Conservation (phyloP, 331 rosid species). For the Acacia pycnantha region DNA sequence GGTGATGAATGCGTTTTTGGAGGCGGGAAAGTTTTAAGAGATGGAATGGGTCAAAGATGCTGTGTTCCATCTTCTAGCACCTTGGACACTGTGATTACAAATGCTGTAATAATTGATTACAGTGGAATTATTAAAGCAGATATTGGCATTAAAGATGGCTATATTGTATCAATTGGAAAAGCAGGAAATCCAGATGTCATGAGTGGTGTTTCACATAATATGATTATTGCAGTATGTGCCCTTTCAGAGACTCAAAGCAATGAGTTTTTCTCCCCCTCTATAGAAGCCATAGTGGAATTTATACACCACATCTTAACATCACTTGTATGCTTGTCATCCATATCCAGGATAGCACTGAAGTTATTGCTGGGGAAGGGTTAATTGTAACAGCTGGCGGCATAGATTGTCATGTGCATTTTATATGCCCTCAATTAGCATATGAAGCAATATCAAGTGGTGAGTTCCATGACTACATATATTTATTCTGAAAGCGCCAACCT, state of each 20-base stretch:
- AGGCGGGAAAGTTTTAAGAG: slow-evolving; percentile 92
- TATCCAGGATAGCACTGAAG: slow-evolving; percentile 82
- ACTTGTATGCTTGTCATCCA: slow-evolving; percentile 14
- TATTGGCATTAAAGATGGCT: slow-evolving; percentile 74
- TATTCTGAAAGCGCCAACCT: not conserved
- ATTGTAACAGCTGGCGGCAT: slow-evolving; percentile 89
- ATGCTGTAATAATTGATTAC: slow-evolving; percentile 82
- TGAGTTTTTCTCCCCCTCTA: not conserved
- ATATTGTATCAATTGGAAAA: slow-evolving; percentile 67
- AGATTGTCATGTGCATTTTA: slow-evolving; percentile 93
- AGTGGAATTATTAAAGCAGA: slow-evolving; percentile 86
- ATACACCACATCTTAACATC: slow-evolving; percentile 15
- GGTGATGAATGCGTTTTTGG: slow-evolving; percentile 97
- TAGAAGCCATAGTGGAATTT: not conserved
- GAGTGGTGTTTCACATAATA: slow-evolving; percentile 47
- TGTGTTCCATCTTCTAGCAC: slow-evolving; percentile 44
- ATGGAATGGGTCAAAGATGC: slow-evolving; percentile 89
- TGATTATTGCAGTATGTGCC: slow-evolving; percentile 72
- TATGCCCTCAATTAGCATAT: slow-evolving; percentile 84
- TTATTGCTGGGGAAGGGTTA: slow-evolving; percentile 84
- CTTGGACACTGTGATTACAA: slow-evolving; percentile 87
- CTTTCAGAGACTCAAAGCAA: slow-evolving; percentile 18
- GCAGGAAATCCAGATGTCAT: slow-evolving; percentile 89
- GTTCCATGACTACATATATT: slow-evolving; percentile 22
- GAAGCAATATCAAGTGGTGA: slow-evolving; percentile 89